Base-by-base conservation (phyloP, 352 stramenopile species). In the Phytophthora lateralis region DNA sequence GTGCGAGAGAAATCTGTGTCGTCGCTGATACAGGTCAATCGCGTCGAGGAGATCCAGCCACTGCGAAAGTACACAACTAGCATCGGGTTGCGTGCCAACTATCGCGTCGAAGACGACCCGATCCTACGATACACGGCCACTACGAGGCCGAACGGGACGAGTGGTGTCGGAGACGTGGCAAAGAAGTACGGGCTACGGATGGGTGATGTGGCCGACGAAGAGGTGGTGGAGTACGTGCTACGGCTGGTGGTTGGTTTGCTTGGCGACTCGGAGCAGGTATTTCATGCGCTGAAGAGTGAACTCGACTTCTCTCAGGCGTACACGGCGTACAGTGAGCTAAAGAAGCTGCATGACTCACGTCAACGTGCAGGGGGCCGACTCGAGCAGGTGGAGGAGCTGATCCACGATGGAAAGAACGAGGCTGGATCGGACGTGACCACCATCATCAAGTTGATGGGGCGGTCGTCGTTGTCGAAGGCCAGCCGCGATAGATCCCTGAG, bases 61-160 rank as follows among this genome's bases (percentile, higher is more conserved):
- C 30, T 76, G n/a, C 41, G 54, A 10, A 66, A 51, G 30, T 76
- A 75, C 15, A 79, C 65, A 10, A 71, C 70, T 32, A 78, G 63
- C 35, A 64, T 83, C 45, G 69, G 65, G 7, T n/a, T 91, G n/a
- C 63, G 71, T 32, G 56, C 75, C 30, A 74, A 63, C 30, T 67
- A 71, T 54, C 65, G 58, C 7, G 70, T 76, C 6, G 78, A 89
- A 14, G 85, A 96, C 57, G 75, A 96, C 54, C 72, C 77, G 9
- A 75, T 88, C 39, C 37, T 96, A n/a, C 69, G 73, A 8, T 88
- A 84, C 58, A 66, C 88, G 4, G 75, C 85, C 1, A 87, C 71
- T 26, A 84, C 83, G 53, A 78, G 75, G 18, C 42, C 55, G 34
- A 47, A 17, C 34, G 63, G 80, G 32, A 67, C 73, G 29, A 55